Percentiles rank a stretch among this genome's conserved stretches.
Conservation (phyloP, 352 stramenopile genomes). For the Phytophthora vignae region DNA sequence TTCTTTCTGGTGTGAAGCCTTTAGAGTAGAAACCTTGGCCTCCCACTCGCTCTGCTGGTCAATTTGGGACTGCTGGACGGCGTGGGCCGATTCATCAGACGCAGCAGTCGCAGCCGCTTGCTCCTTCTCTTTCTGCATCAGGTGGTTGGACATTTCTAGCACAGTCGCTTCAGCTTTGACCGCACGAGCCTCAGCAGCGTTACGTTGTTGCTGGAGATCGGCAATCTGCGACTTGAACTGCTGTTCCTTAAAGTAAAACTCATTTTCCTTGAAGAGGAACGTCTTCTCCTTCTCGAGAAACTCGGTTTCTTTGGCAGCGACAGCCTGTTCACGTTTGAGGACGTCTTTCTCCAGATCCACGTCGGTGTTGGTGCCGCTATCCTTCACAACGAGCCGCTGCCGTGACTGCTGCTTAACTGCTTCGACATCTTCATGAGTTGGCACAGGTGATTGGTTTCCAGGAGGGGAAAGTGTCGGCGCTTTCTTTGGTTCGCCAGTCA, state of each 20-base stretch:
- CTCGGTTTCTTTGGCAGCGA: conserved; percentile 41
- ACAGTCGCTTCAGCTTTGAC: conserved; percentile 37
- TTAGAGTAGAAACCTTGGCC: conserved; percentile 17
- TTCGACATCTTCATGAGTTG: background rate
- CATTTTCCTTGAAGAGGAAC: conserved; percentile 48
- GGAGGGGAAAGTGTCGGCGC: background rate
- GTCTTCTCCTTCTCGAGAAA: conserved; percentile 48
- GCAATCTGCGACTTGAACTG: conserved; percentile 34
- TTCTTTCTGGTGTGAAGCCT: conserved; percentile 22
- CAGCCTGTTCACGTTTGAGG: conserved; percentile 45
- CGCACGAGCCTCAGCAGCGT: conserved; percentile 23
- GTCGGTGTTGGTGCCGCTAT: conserved; percentile 71
- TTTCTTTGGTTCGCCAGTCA: conserved; percentile 3
- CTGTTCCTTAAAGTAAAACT: conserved; percentile 44
- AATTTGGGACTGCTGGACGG: conserved; percentile 15
- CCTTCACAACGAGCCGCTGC: conserved; percentile 50
- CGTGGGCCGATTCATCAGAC: conserved; percentile 8
- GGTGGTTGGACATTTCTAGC: conserved; percentile 34
- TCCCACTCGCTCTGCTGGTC: conserved; percentile 30
- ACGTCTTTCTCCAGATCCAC: conserved; percentile 61
- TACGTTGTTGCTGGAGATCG: conserved; percentile 40
- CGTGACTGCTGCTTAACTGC: background rate
- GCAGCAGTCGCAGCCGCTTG: conserved; percentile 18
- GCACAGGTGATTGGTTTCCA: conserved; percentile 1
- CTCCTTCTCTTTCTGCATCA: conserved; percentile 41